Conservation (phyloP, 139 green algal species). For the Volvox reticuliferus region DNA sequence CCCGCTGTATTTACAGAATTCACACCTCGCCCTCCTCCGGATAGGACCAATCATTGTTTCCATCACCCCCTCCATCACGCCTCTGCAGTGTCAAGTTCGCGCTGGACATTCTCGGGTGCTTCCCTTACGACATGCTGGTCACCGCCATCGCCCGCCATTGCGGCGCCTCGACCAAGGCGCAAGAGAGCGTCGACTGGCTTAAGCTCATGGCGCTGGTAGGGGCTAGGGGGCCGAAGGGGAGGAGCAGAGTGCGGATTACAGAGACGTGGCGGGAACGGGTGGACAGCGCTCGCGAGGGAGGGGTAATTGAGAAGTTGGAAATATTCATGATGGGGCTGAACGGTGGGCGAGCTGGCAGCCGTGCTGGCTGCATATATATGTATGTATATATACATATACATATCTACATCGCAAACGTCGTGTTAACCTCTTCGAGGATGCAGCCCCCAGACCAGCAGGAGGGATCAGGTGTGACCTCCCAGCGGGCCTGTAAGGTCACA, state of each 20-base stretch:
- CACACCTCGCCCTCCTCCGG: too few relatives aligned
- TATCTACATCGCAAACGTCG: too few relatives aligned
- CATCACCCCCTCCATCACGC: too few relatives aligned
- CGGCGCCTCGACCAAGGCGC: too few relatives aligned
- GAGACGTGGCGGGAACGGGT: background rate
- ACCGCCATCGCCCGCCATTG: background rate
- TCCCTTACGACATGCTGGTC: background rate
- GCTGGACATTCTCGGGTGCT: conserved; percentile 24
- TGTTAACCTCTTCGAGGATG: too few relatives aligned
- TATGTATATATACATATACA: too few relatives aligned
- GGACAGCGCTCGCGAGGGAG: background rate
- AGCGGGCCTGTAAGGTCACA: too few relatives aligned
- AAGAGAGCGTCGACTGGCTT: background rate
- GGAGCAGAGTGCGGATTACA: background rate
- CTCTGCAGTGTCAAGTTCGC: conserved; percentile 4
- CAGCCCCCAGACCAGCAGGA: background rate
- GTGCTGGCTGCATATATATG: too few relatives aligned
- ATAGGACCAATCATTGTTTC: too few relatives aligned
- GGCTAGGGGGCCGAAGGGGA: background rate
- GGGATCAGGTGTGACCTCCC: too few relatives aligned
- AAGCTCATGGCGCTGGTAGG: conserved; percentile 21
- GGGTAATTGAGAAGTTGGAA: background rate
- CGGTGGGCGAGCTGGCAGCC: background rate
- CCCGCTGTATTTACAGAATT: too few relatives aligned
- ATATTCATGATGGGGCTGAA: background rate